Conservation (phyloP, 208 protist genomes). For the Naegleria gruberi region DNA sequence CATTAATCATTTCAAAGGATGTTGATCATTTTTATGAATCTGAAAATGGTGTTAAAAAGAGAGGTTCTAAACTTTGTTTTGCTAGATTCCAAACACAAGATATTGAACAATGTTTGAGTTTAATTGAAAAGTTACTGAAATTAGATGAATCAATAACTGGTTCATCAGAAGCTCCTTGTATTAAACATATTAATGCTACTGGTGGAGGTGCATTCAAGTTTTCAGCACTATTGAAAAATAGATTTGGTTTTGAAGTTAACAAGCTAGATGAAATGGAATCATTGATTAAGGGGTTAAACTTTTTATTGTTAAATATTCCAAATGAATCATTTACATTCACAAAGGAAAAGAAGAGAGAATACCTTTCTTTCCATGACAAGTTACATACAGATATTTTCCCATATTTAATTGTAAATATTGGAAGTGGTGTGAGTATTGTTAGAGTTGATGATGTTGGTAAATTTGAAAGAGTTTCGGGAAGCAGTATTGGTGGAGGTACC, state of each 20-base stretch:
- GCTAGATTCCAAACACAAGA: conserved; percentile 8
- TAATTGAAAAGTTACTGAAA: neutral
- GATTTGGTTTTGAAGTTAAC: conserved; percentile 5
- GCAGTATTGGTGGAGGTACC: conserved; percentile 57
- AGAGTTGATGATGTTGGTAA: conserved; percentile 35
- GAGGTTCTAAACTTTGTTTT: conserved; percentile 7
- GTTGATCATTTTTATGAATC: neutral
- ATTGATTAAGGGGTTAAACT: conserved; percentile 16
- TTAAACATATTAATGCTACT: conserved; percentile 13
- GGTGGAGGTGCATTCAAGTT: conserved; percentile 24
- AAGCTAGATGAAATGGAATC: conserved; percentile 22
- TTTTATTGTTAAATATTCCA: conserved; percentile 3
- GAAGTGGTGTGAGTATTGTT: conserved; percentile 58
- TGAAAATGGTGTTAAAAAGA: neutral
- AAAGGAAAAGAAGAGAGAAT: neutral
- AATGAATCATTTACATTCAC: conserved; percentile 8
- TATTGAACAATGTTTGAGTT: conserved; percentile 2
- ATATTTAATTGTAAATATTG: conserved; percentile 66
- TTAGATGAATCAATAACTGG: neutral
- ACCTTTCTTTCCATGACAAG: neutral
- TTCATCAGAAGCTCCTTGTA: neutral
- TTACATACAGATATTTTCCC: conserved; percentile 38
- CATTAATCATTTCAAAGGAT: neutral
- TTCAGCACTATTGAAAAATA: neutral
- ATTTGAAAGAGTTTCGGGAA: conserved; percentile 51